phyloP scores from a whole-genome alignment of 2,329 filamentous ascomycete genomes.

The Trichoderma semiorbis region DNA sequence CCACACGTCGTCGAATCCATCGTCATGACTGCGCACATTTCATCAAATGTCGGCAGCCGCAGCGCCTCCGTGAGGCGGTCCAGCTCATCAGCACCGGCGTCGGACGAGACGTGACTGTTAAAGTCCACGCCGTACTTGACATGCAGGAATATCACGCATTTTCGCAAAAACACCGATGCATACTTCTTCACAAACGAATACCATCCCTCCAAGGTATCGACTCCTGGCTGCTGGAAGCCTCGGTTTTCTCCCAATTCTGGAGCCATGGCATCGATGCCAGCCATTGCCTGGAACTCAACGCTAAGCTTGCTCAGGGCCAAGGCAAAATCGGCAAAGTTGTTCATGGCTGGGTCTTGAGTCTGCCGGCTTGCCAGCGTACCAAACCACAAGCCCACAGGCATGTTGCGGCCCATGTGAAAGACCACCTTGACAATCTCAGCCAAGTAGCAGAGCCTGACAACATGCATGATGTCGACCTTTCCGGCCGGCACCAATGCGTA shows the following conservation, averaged over 20 bases:
- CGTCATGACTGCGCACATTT: conserved; percentile 65
- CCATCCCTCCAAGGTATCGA: conserved; percentile 52
- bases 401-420: conserved; percentile 54
- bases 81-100: conserved; percentile 70
- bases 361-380: conserved; percentile 42
- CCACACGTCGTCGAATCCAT: conserved; percentile 42
- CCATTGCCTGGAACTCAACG: conserved; percentile 38
- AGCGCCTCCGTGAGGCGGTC: conserved; percentile 75
- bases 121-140: conserved; percentile 88
- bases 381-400: conserved; percentile 49
- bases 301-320: conserved; percentile 44
- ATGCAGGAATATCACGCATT: conserved; percentile 77
- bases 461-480: conserved; percentile 69
- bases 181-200: conserved; percentile 71
- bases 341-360: conserved; percentile 45
- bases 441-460: conserved; percentile 82
- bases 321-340: conserved; percentile 56
- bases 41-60: conserved; percentile 71
- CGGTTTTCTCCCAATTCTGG: conserved; percentile 37
- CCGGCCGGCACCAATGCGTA: conserved; percentile 67
- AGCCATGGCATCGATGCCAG: conserved; percentile 25
- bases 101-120: conserved; percentile 61
- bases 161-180: conserved; percentile 84
- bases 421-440: conserved; percentile 86
- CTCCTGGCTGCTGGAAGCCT: conserved; percentile 53